Percentiles rank a stretch among this genome's conserved stretches.
Conservation (phyloP, 2,329 filamentous ascomycete genomes). For the Torrubiellomyces zombiae region DNA sequence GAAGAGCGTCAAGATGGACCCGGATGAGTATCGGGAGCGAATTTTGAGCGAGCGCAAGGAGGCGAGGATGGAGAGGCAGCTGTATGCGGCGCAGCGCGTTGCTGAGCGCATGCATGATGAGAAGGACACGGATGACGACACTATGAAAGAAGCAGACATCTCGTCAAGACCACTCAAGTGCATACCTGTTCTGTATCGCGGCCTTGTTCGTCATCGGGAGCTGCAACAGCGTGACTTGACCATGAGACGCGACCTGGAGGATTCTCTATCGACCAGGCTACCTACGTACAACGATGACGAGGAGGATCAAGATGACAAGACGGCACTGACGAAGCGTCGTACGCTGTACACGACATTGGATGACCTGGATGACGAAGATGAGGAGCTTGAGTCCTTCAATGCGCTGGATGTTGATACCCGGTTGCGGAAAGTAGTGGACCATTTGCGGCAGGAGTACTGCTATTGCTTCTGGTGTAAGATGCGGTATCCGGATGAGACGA, state of each 20-base stretch:
- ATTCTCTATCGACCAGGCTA: constrained; percentile 43
- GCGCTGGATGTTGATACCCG: constrained; percentile 48
- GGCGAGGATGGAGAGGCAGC: constrained; percentile 48
- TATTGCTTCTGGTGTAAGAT: constrained; percentile 98
- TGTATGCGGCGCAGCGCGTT: constrained; percentile 66
- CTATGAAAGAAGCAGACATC: constrained; percentile 12
- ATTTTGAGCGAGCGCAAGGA: constrained; percentile 55
- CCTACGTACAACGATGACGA: constrained; percentile 54
- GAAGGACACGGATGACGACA: constrained; percentile 10
- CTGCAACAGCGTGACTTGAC: constrained; percentile 51
- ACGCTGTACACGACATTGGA: constrained; percentile 43
- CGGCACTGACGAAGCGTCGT: constrained; percentile 44
- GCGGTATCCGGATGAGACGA: constrained; percentile 50
- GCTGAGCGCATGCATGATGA: constrained; percentile 60
- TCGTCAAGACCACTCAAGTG: constrained; percentile 39
- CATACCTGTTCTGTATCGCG: constrained; percentile 67
- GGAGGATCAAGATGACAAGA: constrained; percentile 55
- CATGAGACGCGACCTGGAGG: constrained; percentile 48
- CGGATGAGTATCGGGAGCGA: constrained; percentile 57
- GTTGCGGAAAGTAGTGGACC: constrained; percentile 46
- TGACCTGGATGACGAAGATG: constrained; percentile 61
- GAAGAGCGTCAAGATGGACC: constrained; percentile 47
- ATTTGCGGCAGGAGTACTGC: constrained; percentile 51
- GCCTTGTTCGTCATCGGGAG: constrained; percentile 51
- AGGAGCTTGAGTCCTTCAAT: constrained; percentile 67